Percentiles rank a stretch among this genome's conserved stretches.
Evolutionary conservation across 1,284 basidiomycete genomes (phyloP).

Genomic region (Bjerkandera adusta): DNA sequence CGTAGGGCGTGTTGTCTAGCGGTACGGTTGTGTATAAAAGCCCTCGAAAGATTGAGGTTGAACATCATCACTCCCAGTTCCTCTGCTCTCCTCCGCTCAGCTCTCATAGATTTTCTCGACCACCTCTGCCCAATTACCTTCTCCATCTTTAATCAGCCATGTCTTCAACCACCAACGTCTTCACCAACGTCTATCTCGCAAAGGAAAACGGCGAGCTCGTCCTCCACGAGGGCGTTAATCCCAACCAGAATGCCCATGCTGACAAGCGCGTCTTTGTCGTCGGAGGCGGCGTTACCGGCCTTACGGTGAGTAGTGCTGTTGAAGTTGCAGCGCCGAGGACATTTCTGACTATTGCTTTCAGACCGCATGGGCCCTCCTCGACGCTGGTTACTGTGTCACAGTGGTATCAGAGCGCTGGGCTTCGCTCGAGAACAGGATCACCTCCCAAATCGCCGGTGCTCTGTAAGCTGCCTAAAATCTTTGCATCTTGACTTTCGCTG

Average conservation of each 20-base stretch:
- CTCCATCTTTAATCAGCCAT: background rate
- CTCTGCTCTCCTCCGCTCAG: too few species aligned
- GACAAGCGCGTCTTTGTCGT: slow-evolving; percentile 21
- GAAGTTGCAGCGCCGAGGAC: background rate
- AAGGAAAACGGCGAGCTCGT: slow-evolving; percentile 17
- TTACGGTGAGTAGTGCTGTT: slow-evolving; percentile 18
- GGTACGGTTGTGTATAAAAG: too few species aligned
- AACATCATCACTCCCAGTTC: too few species aligned
- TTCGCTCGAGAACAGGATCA: slow-evolving; percentile 24
- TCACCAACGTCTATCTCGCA: slow-evolving; percentile 15
- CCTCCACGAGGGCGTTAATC: slow-evolving; percentile 14
- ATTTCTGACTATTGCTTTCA: background rate
- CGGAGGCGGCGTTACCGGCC: slow-evolving; percentile 26
- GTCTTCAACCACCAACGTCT: background rate
- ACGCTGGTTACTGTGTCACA: slow-evolving; percentile 32
- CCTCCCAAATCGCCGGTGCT: slow-evolving; percentile 32
- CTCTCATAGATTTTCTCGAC: too few species aligned
- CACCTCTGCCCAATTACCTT: too few species aligned
- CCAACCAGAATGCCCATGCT: slow-evolving; percentile 10
- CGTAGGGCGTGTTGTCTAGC: too few species aligned
- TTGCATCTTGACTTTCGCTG: background rate
- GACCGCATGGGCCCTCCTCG: slow-evolving; percentile 31
- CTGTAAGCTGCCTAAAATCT: slow-evolving; percentile 19
- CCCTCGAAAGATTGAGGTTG: too few species aligned
- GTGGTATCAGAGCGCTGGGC: slow-evolving; percentile 28